A percentile compares a stretch with the other conserved stretches of the same genome.
These are phyloP conservation scores for Sordariomycetes sp. DNA, from an alignment of 2,329 filamentous ascomycete species.

Conservation along the genomic window DNA sequence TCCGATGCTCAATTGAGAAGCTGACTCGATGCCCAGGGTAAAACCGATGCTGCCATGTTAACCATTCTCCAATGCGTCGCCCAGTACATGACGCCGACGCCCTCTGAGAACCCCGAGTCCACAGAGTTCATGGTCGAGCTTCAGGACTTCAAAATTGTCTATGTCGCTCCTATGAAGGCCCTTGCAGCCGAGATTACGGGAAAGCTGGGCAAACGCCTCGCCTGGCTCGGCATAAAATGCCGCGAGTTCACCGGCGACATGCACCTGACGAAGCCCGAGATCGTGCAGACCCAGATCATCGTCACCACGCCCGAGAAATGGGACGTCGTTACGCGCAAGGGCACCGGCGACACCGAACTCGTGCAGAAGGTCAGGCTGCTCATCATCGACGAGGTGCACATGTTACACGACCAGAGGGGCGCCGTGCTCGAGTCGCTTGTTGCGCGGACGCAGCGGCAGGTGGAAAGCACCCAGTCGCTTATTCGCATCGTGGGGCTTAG, in stretches of 20 bases:
- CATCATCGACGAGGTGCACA: conserved; percentile 98
- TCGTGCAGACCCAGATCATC: conserved; percentile 92
- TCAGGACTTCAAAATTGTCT: conserved; percentile 96
- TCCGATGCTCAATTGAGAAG: background rate
- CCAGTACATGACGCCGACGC: conserved; percentile 74
- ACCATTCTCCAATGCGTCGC: conserved; percentile 85
- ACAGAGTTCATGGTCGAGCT: conserved; percentile 72
- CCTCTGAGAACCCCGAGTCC: conserved; percentile 60
- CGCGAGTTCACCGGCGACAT: conserved; percentile 96
- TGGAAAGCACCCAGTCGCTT: conserved; percentile 94
- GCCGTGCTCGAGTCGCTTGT: conserved; percentile 94
- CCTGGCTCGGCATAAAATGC: conserved; percentile 87
- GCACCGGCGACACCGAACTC: conserved; percentile 91
- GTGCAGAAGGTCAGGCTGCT: conserved; percentile 94
- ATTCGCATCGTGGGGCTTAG: conserved; percentile 95
- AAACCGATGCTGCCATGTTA: conserved; percentile 96
- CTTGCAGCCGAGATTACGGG: conserved; percentile 92
- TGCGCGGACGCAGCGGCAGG: conserved; percentile 86
- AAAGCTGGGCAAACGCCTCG: conserved; percentile 81
- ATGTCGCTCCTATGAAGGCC: conserved; percentile 98
- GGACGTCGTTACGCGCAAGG: conserved; percentile 96
- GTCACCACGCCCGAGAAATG: conserved; percentile 98
- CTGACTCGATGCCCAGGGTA: conserved; percentile 46
- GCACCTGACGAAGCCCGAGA: conserved; percentile 95
- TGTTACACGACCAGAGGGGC: conserved; percentile 96